Evolutionary conservation across 176 grass and related monocot species (phyloP), one percentile per base, ranked within the genome.

Genomic region (Secale cereale): DNA sequence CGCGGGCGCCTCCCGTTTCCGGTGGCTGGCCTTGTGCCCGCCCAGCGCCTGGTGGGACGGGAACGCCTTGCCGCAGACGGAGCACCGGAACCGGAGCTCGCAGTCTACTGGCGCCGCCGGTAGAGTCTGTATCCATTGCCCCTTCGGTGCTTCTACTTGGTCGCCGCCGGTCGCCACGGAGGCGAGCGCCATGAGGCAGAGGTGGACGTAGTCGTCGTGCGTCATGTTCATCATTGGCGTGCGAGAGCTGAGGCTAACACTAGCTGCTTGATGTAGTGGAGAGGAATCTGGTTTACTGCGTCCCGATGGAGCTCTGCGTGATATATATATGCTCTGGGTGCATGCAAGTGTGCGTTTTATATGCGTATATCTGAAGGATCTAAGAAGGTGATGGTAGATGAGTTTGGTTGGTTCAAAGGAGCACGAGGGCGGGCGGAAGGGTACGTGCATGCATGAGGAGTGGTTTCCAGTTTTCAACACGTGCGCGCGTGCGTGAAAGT

Each of bases 1-100:
- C 50, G 25, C 37, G 25, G 50, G 25, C 70, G 14, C 54, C 28
- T 48, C 32, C 22, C 82, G 91, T 65, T 62, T 87, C 22, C 91
- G 75, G 85, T 97, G 94, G 82, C 94, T 97, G 40, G 94, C 90
- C 82, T 97, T 97, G 87, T 97, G 91, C 20, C 94, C 94, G 17
- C 94, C 94, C 3, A 97, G 87, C 19, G 94, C 94, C 20, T 97
- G 94, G 87, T 97, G 77, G 3, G 94, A 94, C 25, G 79, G 35
- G 85, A 97, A 97, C 54, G 89, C 68, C 86, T 97, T 97, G 54
- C 89, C 65, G 45, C 94, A 97, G 73, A 97, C 77, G 30, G 91
- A 92, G 83, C 93, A 94, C 69, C 80, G 85, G 78, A 90, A 88
- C 1, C 77, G 77, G 31, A 85, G 92, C 79, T 90, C 87, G 59